Evolutionary conservation across 768 basidiomycete genomes (phyloP).

Genomic region (Daedaleopsis nitida): DNA sequence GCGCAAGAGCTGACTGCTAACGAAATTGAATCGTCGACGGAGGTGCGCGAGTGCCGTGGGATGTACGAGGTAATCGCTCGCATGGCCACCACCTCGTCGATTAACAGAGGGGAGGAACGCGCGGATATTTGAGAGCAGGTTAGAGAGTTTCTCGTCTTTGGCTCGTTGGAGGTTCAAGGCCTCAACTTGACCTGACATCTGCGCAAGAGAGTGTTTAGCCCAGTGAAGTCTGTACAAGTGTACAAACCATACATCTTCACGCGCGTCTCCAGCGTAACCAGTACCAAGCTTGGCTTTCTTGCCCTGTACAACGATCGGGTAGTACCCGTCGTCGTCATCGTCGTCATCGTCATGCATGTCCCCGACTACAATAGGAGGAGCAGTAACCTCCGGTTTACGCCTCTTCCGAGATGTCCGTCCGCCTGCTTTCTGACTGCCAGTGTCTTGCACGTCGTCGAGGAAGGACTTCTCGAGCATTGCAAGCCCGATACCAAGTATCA

Average conservation of each 20-base stretch:
- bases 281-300: conserved; percentile 78
- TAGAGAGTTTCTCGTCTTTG: conserved; percentile 75
- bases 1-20: conserved; percentile 81
- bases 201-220: background rate
- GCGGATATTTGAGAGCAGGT: conserved; percentile 71
- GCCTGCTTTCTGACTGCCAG: conserved; percentile 27
- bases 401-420: conserved; percentile 39
- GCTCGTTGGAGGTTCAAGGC: conserved; percentile 70
- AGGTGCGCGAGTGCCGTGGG: conserved; percentile 92
- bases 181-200: conserved; percentile 68
- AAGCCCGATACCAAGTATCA: conserved; percentile 88
- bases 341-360: conserved; percentile 40
- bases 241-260: conserved; percentile 74
- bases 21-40: conserved; percentile 85
- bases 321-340: conserved; percentile 58
- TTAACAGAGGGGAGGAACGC: conserved; percentile 82
- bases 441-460: conserved; percentile 50
- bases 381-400: conserved; percentile 37
- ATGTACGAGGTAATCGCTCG: conserved; percentile 91
- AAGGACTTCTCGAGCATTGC: conserved; percentile 82
- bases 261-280: conserved; percentile 83
- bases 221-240: background rate
- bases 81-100: conserved; percentile 71
- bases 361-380: conserved; percentile 25
- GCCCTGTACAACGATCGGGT: conserved; percentile 43